Conservation (phyloP, 2,329 filamentous ascomycete genomes). For the Apiospora koreana region DNA sequence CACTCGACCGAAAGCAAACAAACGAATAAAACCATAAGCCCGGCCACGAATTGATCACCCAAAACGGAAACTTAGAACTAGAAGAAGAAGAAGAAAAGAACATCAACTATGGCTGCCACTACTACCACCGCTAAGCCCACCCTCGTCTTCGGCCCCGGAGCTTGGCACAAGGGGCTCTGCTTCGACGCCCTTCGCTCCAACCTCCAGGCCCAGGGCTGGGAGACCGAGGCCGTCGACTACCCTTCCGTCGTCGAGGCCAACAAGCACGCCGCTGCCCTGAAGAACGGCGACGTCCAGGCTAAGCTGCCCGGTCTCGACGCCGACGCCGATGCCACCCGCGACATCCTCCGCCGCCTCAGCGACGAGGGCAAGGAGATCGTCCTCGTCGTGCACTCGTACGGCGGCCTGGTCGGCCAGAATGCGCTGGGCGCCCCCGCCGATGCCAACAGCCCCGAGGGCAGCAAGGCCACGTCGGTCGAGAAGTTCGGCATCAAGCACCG, state of each 20-base stretch:
- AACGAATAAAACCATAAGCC: neutral
- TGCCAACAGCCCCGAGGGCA: neutral
- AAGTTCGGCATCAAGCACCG: constrained; percentile 33
- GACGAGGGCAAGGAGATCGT: constrained; percentile 41
- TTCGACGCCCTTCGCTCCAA: constrained; percentile 28
- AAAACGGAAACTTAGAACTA: neutral
- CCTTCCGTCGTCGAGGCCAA: constrained; percentile 28
- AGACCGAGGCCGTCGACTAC: constrained; percentile 30
- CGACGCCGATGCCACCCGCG: constrained; percentile 36
- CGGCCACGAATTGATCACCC: neutral
- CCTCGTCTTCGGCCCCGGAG: constrained; percentile 37
- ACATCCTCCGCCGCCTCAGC: constrained; percentile 28
- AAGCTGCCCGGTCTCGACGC: constrained; percentile 20
- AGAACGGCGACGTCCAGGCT: neutral
- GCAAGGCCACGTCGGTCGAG: constrained; percentile 17
- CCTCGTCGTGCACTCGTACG: constrained; percentile 44
- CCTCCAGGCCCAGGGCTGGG: constrained; percentile 29
- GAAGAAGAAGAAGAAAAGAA: too few relatives aligned
- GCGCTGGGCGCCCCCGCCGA: constrained; percentile 32
- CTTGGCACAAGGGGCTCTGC: constrained; percentile 33
- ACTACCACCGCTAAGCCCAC: constrained; percentile 17
- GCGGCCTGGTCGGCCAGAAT: constrained; percentile 40
- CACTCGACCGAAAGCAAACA: too few relatives aligned
- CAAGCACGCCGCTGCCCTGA: neutral
- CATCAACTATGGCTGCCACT: neutral